Evolutionary conservation across 345 rosid genomes (phyloP), one percentile per base, ranked within the genome.

Genomic region (Acer saccharum): DNA sequence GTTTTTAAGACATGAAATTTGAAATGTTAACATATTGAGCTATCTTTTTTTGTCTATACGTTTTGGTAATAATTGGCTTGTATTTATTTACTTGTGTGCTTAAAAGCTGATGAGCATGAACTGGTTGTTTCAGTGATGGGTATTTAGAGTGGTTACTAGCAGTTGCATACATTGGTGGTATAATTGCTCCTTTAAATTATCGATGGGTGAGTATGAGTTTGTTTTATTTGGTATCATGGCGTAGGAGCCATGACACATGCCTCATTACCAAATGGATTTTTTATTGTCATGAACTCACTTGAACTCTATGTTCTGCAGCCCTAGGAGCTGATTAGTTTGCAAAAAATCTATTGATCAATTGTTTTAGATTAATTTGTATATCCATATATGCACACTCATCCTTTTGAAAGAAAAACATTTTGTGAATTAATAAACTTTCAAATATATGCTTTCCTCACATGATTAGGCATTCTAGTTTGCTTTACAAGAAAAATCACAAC

Each of bases 81-180:
- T 3, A 27, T 14, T 6, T 27, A 9, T 20, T 43, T 52, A 55
- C n/a, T 67, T 57, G 70, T 16, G n/a, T 43, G 41, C 14, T 7
- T n/a, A 67, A n/a, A 14, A 0, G 68, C 57, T 62, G 9, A 73
- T 13, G 39, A 72, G 52, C 50, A 9, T 25, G 23, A 27, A 72
- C n/a, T 21, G 11, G 18, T 63, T 54, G 25, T 71, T 80, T 65
- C 85, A 93, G 98, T 82, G 97, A 92, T 73, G 79, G 74, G 77
- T 90, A 93, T 72, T 84, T 93, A 89, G 91, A 89, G 85, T 93
- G 93, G 95, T 71, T 93, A 78, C 83, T 93, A 44, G 97, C 95
- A 17, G 86, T 95, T 82, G 89, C 98, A 64, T 91, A 82, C 72
- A 82, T 89, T 48, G 95, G 98, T 69, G 94, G 97, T 75, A 80